Evolutionary conservation across 768 basidiomycete species (phyloP).

Genomic region (Auriscalpium orientale): DNA sequence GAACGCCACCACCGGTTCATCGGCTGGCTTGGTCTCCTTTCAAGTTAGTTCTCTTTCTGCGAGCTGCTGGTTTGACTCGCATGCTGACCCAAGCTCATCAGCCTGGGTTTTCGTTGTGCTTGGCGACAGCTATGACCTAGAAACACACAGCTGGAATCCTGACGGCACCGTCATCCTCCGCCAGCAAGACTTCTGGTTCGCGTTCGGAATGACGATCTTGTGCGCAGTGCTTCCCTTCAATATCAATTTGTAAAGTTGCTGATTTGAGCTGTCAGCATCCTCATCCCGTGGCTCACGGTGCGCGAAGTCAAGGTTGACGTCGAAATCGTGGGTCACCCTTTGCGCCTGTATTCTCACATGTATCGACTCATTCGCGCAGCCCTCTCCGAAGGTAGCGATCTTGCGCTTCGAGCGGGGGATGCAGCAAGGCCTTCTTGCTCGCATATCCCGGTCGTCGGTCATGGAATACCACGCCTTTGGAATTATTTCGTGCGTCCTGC

Average conservation of each 20-base stretch:
- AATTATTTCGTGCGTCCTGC: constrained; percentile 55
- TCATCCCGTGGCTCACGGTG: constrained; percentile 70
- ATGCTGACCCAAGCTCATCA: background rate
- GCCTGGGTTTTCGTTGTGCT: constrained; percentile 65
- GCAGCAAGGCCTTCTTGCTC: constrained; percentile 73
- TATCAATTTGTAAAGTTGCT: background rate
- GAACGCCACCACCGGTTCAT: constrained; percentile 76
- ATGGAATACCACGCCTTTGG: constrained; percentile 84
- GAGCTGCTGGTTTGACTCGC: background rate
- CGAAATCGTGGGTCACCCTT: constrained; percentile 47
- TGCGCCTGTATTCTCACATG: background rate
- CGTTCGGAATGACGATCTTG: constrained; percentile 67
- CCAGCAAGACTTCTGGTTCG: constrained; percentile 77
- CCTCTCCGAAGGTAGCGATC: constrained; percentile 72
- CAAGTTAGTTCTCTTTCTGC: constrained; percentile 33
- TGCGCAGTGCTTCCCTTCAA: constrained; percentile 25
- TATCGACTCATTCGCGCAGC: constrained; percentile 32
- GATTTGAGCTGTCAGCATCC: constrained; percentile 37
- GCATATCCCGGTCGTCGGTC: constrained; percentile 64
- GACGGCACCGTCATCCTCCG: constrained; percentile 46
- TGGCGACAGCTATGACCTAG: constrained; percentile 52
- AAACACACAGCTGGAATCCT: constrained; percentile 49
- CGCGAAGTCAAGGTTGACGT: constrained; percentile 68
- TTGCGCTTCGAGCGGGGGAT: constrained; percentile 76
- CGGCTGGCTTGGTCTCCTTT: constrained; percentile 55